A percentile compares a stretch with the other conserved stretches of the same genome.
Evolutionary conservation across 805 yeast genomes (phyloP).

Genomic region (Candida railenensis): DNA sequence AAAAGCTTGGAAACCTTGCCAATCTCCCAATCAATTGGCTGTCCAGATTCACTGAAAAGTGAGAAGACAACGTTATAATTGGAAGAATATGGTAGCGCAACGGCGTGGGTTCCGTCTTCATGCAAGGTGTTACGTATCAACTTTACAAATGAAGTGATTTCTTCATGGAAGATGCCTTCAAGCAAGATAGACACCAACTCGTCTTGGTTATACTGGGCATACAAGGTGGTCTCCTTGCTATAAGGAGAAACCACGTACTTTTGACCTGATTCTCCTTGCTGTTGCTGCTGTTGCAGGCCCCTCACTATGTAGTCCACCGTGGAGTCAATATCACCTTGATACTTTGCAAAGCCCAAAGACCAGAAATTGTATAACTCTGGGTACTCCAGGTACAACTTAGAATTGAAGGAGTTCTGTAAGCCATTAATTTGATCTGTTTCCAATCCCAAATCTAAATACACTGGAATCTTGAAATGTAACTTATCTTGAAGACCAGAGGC

Average conservation of each 20-base stretch:
- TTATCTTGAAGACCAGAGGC: slow-evolving; percentile 22
- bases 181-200: slow-evolving; percentile 35
- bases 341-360: slow-evolving; percentile 25
- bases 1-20: slow-evolving; percentile 52
- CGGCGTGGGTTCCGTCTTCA: slow-evolving; percentile 16
- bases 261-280: slow-evolving; percentile 1
- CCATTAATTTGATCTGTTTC: slow-evolving; percentile 16
- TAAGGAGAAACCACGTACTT: slow-evolving; percentile 33
- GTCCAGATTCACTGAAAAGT: slow-evolving; percentile 67
- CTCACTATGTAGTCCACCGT: slow-evolving; percentile 36
- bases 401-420: slow-evolving; percentile 37
- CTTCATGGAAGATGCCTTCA: slow-evolving; percentile 39
- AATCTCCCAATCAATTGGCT: slow-evolving; percentile 73
- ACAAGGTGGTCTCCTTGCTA: slow-evolving; percentile 29
- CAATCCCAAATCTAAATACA: slow-evolving; percentile 36
- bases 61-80: slow-evolving; percentile 75
- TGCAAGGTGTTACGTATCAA: slow-evolving; percentile 8
- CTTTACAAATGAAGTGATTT: slow-evolving; percentile 28
- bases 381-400: slow-evolving; percentile 18
- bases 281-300: slow-evolving; percentile 1
- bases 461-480: slow-evolving; percentile 38
- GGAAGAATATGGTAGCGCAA: slow-evolving; percentile 59
- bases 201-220: slow-evolving; percentile 28
- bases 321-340: slow-evolving; percentile 13
- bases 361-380: slow-evolving; percentile 26